phyloP scores from a whole-genome alignment of 345 rosid species.

The Eucalyptus virginea region DNA sequence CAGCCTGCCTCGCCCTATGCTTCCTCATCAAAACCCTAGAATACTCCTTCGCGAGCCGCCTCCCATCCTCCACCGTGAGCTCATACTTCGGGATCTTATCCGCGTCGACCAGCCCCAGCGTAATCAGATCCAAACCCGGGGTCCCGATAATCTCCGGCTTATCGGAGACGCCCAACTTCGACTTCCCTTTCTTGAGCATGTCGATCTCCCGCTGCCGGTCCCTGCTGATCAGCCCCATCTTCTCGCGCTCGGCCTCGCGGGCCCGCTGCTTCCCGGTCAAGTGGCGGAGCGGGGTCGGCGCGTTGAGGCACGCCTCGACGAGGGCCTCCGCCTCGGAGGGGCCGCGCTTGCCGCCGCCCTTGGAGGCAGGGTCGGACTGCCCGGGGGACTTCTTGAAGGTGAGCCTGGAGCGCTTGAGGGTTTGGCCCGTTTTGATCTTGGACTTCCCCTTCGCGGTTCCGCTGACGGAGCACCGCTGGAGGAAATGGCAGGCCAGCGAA shows the following conservation, averaged over 20 bases:
- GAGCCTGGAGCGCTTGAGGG: constrained; percentile 39
- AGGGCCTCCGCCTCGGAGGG: constrained; percentile 10
- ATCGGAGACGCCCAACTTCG: constrained; percentile 37
- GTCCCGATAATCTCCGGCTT: constrained; percentile 65
- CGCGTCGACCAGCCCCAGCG: constrained; percentile 63
- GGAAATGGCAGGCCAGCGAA: constrained; percentile 7
- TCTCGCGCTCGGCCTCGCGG: constrained; percentile 70
- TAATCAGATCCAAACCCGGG: constrained; percentile 57
- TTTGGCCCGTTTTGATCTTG: constrained; percentile 29
- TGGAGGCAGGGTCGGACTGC: constrained; percentile 1
- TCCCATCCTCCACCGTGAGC: constrained; percentile 83
- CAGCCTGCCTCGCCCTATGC: constrained; percentile 70
- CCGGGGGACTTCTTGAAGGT: constrained; percentile 37
- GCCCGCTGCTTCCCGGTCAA: constrained; percentile 42
- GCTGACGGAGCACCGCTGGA: constrained; percentile 43
- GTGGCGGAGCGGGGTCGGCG: constrained; percentile 70
- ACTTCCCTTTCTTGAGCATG: constrained; percentile 41
- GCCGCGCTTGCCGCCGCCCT: constrained; percentile 28
- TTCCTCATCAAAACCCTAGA: constrained; percentile 75
- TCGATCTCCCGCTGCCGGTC: constrained; percentile 58
- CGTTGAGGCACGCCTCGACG: constrained; percentile 61
- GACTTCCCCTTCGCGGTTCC: constrained; percentile 64
- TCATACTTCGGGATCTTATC: constrained; percentile 75
- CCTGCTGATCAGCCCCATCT: constrained; percentile 63
- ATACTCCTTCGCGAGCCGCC: constrained; percentile 73